Conservation (phyloP, 257 asterid species). For the Hygrophila difformis region DNA sequence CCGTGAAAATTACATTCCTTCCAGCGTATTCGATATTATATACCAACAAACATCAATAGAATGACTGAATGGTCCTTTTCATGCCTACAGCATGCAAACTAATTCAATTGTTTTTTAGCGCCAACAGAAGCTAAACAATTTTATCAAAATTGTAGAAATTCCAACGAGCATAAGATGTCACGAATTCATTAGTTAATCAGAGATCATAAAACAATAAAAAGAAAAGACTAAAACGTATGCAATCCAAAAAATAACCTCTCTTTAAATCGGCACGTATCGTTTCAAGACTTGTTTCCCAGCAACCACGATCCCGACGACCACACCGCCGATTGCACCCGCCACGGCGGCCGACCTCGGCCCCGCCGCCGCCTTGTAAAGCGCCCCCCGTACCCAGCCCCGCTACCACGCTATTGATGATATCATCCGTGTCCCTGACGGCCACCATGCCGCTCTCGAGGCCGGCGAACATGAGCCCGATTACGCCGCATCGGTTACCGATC, state of each 20-base stretch:
- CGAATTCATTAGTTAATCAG: conserved; percentile 32
- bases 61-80: conserved; percentile 3
- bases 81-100: neutral
- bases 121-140: conserved; percentile 18
- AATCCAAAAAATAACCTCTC: conserved; percentile 2
- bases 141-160: conserved; percentile 23
- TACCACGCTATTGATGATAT: conserved; percentile 53
- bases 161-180: conserved; percentile 31
- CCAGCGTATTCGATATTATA: neutral
- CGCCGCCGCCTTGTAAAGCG: conserved; percentile 53
- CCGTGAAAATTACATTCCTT: neutral
- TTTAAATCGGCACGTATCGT: conserved; percentile 50
- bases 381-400: conserved; percentile 65
- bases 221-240: neutral
- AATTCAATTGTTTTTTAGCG: conserved; percentile 12
- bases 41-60: conserved; percentile 12
- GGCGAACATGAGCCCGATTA: conserved; percentile 72
- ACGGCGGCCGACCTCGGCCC: conserved; percentile 71
- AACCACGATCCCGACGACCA: conserved; percentile 45
- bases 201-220: conserved; percentile 7
- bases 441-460: conserved; percentile 89
- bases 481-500: conserved; percentile 77
- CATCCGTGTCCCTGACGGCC: conserved; percentile 57
- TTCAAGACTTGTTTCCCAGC: conserved; percentile 55
- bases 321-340: conserved; percentile 71